phyloP scores from a whole-genome alignment of 176 grass and related monocot species.

The Areca catechu region DNA sequence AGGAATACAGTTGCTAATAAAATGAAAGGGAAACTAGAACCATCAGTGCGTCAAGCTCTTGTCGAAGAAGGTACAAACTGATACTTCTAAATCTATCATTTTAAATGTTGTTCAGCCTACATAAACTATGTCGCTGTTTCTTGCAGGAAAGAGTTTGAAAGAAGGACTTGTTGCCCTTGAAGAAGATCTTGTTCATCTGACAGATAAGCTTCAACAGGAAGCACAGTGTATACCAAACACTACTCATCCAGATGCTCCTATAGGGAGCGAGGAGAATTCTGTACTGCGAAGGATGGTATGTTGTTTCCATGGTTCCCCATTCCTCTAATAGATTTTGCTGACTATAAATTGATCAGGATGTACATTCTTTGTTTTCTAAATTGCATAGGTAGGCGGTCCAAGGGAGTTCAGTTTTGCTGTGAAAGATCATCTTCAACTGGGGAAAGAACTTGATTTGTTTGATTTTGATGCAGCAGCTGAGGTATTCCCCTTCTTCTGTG shows the following conservation, averaged over 20 bases:
- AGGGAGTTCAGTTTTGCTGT: constrained; percentile 66
- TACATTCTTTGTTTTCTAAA: constrained; percentile 22
- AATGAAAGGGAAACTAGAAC: constrained; percentile 92
- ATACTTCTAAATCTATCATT: neutral
- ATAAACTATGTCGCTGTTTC: neutral
- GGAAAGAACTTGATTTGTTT: constrained; percentile 88
- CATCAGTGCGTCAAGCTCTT: constrained; percentile 71
- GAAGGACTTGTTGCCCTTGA: constrained; percentile 72
- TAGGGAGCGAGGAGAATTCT: constrained; percentile 70
- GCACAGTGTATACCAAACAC: constrained; percentile 86
- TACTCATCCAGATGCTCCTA: constrained; percentile 79
- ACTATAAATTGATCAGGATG: constrained; percentile 1
- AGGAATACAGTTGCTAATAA: constrained; percentile 87
- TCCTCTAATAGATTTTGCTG: too few relatives aligned
- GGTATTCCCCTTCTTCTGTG: constrained; percentile 26
- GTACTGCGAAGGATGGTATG: constrained; percentile 68
- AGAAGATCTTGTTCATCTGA: constrained; percentile 75
- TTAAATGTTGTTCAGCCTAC: neutral
- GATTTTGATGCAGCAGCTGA: constrained; percentile 94
- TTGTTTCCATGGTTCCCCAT: too few relatives aligned
- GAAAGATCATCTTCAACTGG: constrained; percentile 87
- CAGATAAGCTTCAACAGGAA: constrained; percentile 81
- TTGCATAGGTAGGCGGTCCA: constrained; percentile 58
- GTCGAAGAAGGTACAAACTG: constrained; percentile 73
- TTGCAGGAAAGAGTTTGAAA: constrained; percentile 83